Base-by-base conservation (phyloP, 2,329 filamentous ascomycete genomes). In the Ophiostoma novo-ulmi region DNA sequence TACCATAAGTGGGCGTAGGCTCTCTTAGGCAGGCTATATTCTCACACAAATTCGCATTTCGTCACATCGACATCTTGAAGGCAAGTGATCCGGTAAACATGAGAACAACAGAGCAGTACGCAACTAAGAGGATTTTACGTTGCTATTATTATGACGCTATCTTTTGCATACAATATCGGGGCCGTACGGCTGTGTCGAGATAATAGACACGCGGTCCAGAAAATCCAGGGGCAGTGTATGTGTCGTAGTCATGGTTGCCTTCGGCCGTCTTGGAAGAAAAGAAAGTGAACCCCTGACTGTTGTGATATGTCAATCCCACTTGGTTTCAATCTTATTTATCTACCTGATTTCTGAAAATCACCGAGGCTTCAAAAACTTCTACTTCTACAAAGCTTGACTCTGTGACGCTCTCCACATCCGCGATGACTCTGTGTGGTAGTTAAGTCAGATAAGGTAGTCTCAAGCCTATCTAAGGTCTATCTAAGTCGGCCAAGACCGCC, bases 181-280 rank as follows among this genome's bases (percentile, higher is more conserved):
- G 52, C 82, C 85, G 82, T 99, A 99, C 36, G 91, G 81, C 76
- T 95, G 91, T 8, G 95, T 99, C 82, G 92, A 95, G 79, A 99
- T 92, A 78, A 99, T 99, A 76, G 97, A 92, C 41, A 98, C 91
- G 26, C 95, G 90, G 80, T 99, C 95, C 67, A 99, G 85, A 80
- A 26, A 58, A 58, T 8, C 52, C 52, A 11, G 7, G n/a, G n/a
- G 52, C 52, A 13, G 13, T 26, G 52, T 58, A 58, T 11, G n/a
- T 58, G n/a, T 58, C 52, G 52, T 58, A 58, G 52, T 58, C 52
- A 58, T 58, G 22, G 22, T 58, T 58, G 52, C 26, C 52, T n/a
- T 58, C n/a, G n/a, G 52, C 52, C n/a, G 52, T 58, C 52, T 58
- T 58, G n/a, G 52, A 2, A n/a, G 52, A n/a, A 58, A 58, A 11